Conservation (phyloP, 2,329 filamentous ascomycete genomes). For the Fusarium denticulatum region DNA sequence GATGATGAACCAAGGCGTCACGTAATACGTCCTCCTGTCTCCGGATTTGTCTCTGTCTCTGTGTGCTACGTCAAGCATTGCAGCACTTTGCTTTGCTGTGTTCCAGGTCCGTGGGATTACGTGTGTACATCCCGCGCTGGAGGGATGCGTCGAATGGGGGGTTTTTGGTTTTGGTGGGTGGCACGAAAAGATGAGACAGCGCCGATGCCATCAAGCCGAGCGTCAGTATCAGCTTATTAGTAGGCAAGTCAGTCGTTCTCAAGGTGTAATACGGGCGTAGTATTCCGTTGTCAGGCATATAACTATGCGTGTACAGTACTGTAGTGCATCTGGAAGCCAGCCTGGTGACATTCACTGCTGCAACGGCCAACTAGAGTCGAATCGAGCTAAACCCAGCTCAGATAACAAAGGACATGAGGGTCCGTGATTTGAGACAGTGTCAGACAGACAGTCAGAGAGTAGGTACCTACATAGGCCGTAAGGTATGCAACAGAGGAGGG, state of each 20-base stretch:
- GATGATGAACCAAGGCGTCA: neutral
- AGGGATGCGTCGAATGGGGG: neutral
- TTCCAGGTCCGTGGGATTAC: slow-evolving; percentile 37
- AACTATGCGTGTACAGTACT: neutral
- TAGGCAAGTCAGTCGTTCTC: neutral
- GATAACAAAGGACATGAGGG: neutral
- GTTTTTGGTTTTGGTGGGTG: neutral
- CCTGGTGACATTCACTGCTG: slow-evolving; percentile 1
- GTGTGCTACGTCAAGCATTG: slow-evolving; percentile 16
- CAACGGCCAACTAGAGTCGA: neutral
- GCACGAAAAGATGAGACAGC: slow-evolving; percentile 9
- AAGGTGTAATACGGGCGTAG: neutral
- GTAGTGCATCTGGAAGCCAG: neutral
- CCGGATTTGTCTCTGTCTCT: neutral
- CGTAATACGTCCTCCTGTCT: neutral
- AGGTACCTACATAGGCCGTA: neutral
- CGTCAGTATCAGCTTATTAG: neutral
- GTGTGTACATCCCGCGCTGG: slow-evolving; percentile 18
- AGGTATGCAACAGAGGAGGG: slow-evolving; percentile 10
- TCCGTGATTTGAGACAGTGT: slow-evolving; percentile 16
- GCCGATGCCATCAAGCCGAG: neutral
- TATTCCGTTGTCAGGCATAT: neutral
- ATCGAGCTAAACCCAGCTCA: neutral
- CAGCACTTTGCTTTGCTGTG: slow-evolving; percentile 21
- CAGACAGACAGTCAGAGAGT: neutral